Evolutionary conservation across 2,329 filamentous ascomycete species (phyloP), one percentile per base, ranked within the genome.

Genomic region (Hortaea sp.): DNA sequence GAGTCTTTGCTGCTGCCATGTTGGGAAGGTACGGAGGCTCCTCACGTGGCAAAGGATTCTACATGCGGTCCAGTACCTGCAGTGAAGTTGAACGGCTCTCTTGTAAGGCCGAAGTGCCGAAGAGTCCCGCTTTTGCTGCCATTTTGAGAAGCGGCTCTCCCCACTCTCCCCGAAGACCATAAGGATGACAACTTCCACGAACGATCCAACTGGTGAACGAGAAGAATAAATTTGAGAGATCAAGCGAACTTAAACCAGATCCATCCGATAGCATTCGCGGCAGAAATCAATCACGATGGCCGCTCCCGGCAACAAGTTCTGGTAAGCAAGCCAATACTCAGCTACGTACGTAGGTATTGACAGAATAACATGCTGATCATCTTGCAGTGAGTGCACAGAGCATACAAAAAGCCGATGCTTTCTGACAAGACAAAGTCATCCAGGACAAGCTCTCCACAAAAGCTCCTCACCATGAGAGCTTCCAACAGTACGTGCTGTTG

Each of bases 401-500:
- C 10, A 35, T 2, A 5, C 39, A 13, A 40, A 40, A 40, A 11
- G 9, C 10, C 9, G 20, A 40, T 29, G 3, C 12, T 9, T 7
- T 11, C 29, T 42, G 20, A 39, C 37, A 27, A 7, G 13, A 3
- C 7, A 13, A 29, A 46, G 44, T 70, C 56, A 70, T 75, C n/a
- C 66, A 73, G 48, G 64, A 71, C 10, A 68, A 69, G 37, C 51
- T 74, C 29, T 57, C 61, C 29, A 64, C 57, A 13, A 60, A 60
- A 9, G 71, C 70, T 5, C 51, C 60, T 29, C 71, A 74, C 51
- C 71, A 74, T 52, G 69, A 72, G 51, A 69, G 62, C 48, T 73
- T 65, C 52, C 57, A 67, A 50, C 62, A 70, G 53, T 48, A 7
- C 6, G 37, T n/a, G n/a, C n/a, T n/a, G n/a, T 38, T 42, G 13